These are phyloP conservation scores for Planoprotostelium fungivorum DNA, from an alignment of 78 protist genomes.

Conservation along the genomic window DNA sequence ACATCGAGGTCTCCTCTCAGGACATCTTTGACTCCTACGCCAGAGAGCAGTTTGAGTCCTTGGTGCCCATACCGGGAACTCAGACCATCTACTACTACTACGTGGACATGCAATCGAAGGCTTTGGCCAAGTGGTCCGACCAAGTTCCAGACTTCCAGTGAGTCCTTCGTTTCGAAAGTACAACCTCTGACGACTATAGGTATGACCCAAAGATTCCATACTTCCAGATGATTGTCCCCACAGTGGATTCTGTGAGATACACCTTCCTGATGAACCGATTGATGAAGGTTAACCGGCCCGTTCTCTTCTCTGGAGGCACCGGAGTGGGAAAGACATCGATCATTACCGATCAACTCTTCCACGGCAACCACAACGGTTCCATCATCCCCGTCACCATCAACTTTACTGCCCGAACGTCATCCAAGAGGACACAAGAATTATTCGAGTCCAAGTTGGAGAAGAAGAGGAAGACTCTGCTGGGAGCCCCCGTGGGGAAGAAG, in stretches of 20 bases:
- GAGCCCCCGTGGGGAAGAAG: conserved; percentile 75
- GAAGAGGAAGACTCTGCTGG: conserved; percentile 68
- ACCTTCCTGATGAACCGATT: conserved; percentile 79
- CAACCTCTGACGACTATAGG: conserved; percentile 67
- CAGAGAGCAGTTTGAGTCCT: conserved; percentile 6
- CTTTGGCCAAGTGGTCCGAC: conserved; percentile 82
- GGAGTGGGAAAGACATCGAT: conserved; percentile 97
- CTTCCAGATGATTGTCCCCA: conserved; percentile 91
- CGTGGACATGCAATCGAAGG: conserved; percentile 64
- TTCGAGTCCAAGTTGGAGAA: conserved; percentile 80
- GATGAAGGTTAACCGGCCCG: conserved; percentile 82
- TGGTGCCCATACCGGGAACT: conserved; percentile 44
- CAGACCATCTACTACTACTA: conserved; percentile 68
- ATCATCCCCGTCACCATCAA: conserved; percentile 67
- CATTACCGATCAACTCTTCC: conserved; percentile 19
- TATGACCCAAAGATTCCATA: conserved; percentile 65
- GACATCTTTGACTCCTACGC: not conserved
- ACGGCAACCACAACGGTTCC: not conserved
- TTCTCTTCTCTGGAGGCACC: conserved; percentile 96
- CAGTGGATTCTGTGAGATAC: conserved; percentile 96
- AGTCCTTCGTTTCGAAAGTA: not conserved
- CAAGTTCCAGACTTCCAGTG: not conserved
- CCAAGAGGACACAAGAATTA: conserved; percentile 77
- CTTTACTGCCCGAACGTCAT: conserved; percentile 86
- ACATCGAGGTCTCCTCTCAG: conserved; percentile 13